These are phyloP conservation scores for Coleophoma crateriformis DNA, from an alignment of 2,329 filamentous ascomycete genomes.

Conservation along the genomic window DNA sequence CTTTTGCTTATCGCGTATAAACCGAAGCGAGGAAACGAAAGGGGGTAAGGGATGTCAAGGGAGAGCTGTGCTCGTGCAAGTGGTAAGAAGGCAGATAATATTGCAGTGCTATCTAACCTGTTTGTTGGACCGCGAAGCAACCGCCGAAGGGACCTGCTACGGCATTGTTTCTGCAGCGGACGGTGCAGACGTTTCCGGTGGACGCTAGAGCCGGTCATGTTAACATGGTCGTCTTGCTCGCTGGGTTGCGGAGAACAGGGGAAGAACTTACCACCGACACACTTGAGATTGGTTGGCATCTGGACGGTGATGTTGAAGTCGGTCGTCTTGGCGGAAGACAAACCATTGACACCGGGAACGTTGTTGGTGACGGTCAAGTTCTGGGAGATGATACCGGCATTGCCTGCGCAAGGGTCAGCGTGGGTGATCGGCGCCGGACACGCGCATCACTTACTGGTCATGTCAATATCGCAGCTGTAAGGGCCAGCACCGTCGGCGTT, in stretches of 20 bases:
- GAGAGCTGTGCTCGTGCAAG: not conserved
- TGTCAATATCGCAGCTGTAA: conserved; percentile 47
- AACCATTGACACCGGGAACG: conserved; percentile 50
- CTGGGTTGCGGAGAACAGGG: not conserved
- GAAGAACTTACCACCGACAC: conserved; percentile 41
- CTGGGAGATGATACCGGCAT: conserved; percentile 36
- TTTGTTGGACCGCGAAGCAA: conserved; percentile 53
- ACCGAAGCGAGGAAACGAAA: too few relatives aligned
- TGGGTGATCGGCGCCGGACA: not conserved
- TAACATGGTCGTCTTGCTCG: not conserved
- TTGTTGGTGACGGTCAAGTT: conserved; percentile 51
- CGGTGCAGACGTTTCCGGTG: conserved; percentile 52
- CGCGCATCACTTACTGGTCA: conserved; percentile 32
- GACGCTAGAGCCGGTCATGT: conserved; percentile 31
- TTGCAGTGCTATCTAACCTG: conserved; percentile 7
- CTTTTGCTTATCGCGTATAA: not conserved
- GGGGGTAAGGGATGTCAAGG: too few relatives aligned
- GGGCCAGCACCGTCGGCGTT: conserved; percentile 50
- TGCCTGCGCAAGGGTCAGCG: conserved; percentile 17
- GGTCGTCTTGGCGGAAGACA: conserved; percentile 49
- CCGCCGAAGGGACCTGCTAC: conserved; percentile 51
- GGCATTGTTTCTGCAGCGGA: conserved; percentile 54
- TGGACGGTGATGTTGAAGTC: conserved; percentile 51
- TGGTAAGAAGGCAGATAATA: not conserved
- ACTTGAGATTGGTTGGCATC: conserved; percentile 43